phyloP scores from a whole-genome alignment of 2,329 filamentous ascomycete species.

The Phoma herbarum region DNA sequence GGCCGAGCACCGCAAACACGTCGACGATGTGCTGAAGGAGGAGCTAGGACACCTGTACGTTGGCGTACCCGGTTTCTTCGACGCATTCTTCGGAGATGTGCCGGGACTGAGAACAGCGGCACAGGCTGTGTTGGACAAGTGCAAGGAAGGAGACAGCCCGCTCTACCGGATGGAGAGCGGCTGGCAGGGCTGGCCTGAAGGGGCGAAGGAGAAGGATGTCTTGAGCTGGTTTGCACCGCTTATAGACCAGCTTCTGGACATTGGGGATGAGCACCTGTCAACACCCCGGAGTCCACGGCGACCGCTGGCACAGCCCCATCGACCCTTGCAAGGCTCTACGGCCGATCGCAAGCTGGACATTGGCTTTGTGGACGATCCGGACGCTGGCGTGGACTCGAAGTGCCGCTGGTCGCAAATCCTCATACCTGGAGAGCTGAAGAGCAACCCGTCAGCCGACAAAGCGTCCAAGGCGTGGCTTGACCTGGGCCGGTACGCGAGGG shows the following conservation, averaged over 20 bases:
- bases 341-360: slow-evolving; percentile 35
- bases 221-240: slow-evolving; percentile 33
- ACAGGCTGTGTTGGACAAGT: slow-evolving; percentile 26
- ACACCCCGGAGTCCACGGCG: slow-evolving; percentile 22
- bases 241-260: slow-evolving; percentile 27
- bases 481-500: slow-evolving; percentile 54
- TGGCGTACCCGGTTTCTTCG: slow-evolving; percentile 33
- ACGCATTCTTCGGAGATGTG: slow-evolving; percentile 32
- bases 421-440: slow-evolving; percentile 54
- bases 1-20: slow-evolving; percentile 7
- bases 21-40: slow-evolving; percentile 27
- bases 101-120: not conserved
- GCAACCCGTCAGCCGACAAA: slow-evolving; percentile 52
- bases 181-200: slow-evolving; percentile 33
- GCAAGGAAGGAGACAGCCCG: slow-evolving; percentile 31
- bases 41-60: slow-evolving; percentile 33
- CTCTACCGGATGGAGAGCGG: slow-evolving; percentile 31
- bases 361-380: slow-evolving; percentile 34
- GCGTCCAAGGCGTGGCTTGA: slow-evolving; percentile 36
- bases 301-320: slow-evolving; percentile 30
- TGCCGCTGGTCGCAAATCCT: slow-evolving; percentile 20
- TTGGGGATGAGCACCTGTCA: slow-evolving; percentile 25
- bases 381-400: slow-evolving; percentile 22
- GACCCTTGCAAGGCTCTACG: slow-evolving; percentile 22
- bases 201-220: slow-evolving; percentile 32